These are phyloP conservation scores for Butyriboletus loyo DNA, from an alignment of 768 basidiomycete species.

Conservation along the genomic window DNA sequence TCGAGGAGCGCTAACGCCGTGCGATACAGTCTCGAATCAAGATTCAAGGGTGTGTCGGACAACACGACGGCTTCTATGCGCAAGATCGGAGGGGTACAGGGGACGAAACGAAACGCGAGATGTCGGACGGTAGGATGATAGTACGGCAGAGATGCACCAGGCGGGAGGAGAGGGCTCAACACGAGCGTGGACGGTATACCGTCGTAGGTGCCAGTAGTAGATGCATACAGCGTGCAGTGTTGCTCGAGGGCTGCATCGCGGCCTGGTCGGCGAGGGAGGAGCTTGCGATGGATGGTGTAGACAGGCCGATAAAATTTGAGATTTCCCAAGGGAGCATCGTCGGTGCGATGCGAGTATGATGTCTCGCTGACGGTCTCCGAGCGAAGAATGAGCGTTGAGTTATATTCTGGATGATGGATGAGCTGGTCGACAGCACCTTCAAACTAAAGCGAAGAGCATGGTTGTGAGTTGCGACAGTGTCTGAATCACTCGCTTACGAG, in stretches of 20 bases:
- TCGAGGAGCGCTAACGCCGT: constrained; percentile 81
- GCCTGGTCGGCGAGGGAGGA: constrained; percentile 76
- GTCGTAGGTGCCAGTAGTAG: constrained; percentile 13
- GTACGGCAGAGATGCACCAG: constrained; percentile 63
- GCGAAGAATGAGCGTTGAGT: constrained; percentile 85
- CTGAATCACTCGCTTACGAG: constrained; percentile 33
- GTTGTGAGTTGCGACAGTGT: neutral
- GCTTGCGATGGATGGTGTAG: constrained; percentile 59
- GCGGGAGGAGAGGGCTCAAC: constrained; percentile 54
- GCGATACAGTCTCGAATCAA: constrained; percentile 67
- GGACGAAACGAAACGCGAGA: constrained; percentile 76
- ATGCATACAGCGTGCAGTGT: constrained; percentile 69
- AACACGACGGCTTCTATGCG: constrained; percentile 32
- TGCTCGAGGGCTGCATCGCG: constrained; percentile 76
- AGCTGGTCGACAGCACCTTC: constrained; percentile 67
- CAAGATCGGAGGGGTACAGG: constrained; percentile 24
- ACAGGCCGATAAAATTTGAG: constrained; percentile 40
- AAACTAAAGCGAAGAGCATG: constrained; percentile 48
- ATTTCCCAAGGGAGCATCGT: constrained; percentile 20
- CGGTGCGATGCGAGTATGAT: constrained; percentile 36
- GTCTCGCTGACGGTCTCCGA: constrained; percentile 57
- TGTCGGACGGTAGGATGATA: constrained; percentile 85
- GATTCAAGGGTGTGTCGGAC: constrained; percentile 45
- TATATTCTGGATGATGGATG: constrained; percentile 88
- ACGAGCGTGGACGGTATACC: constrained; percentile 42